Conservation (phyloP, 345 rosid species). For the Gossypium raimondii region DNA sequence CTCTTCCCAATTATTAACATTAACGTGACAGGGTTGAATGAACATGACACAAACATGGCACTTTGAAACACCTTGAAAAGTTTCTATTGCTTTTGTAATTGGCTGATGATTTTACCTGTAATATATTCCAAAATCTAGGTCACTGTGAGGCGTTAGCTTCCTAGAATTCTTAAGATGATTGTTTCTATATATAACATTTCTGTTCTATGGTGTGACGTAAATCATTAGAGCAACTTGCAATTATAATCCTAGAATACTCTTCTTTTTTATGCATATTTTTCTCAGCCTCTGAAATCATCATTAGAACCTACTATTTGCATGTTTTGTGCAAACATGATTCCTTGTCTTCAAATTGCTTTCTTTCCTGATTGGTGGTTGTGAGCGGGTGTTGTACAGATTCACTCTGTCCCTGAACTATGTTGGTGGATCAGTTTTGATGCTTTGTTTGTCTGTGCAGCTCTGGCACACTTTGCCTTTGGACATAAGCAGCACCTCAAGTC, state of each 20-base stretch:
- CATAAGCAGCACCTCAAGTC: conserved; percentile 91
- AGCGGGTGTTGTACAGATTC: conserved; percentile 2
- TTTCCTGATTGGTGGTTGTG: neutral
- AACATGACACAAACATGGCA: neutral
- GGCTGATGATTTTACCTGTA: neutral
- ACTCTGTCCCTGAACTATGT: conserved; percentile 14
- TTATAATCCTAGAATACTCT: neutral
- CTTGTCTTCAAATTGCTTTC: neutral
- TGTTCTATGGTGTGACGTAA: neutral
- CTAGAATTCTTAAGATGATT: neutral
- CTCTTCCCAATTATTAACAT: neutral
- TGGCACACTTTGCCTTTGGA: conserved; percentile 92
- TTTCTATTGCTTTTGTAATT: neutral
- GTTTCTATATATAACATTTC: neutral
- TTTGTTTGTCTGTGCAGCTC: conserved; percentile 54
- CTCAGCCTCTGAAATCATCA: neutral
- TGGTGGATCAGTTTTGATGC: conserved; percentile 8
- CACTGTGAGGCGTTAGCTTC: neutral
- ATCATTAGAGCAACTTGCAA: conserved; percentile 1
- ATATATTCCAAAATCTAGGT: conserved; percentile 5
- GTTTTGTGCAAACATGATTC: neutral
- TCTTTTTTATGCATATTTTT: neutral
- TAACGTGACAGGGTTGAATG: conserved; percentile 7
- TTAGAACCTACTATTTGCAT: neutral
- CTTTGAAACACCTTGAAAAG: conserved; percentile 1